Conservation (phyloP, 345 rosid species). For the Eucalyptus curtisii region DNA sequence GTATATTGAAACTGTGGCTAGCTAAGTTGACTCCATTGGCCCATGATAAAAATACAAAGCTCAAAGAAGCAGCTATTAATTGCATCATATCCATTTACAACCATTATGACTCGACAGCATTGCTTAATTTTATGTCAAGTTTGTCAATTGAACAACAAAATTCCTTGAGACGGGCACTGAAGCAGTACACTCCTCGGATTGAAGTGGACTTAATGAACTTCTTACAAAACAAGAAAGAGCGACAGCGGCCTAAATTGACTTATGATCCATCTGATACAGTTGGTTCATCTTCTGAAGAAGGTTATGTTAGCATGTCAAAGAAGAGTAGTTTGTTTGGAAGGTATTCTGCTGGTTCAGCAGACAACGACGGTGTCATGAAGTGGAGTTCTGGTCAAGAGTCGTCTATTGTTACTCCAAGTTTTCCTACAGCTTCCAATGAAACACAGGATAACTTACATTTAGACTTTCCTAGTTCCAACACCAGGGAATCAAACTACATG, state of each 20-base stretch:
- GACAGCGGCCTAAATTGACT: slow-evolving; percentile 73
- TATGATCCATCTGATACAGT: slow-evolving; percentile 86
- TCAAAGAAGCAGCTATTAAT: slow-evolving; percentile 86
- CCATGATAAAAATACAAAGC: slow-evolving; percentile 88
- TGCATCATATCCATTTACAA: slow-evolving; percentile 92
- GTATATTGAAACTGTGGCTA: slow-evolving; percentile 92
- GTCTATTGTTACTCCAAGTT: slow-evolving; percentile 20
- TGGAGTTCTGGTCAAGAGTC: slow-evolving; percentile 81
- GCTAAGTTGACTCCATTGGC: slow-evolving; percentile 79
- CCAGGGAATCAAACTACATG: slow-evolving; percentile 33
- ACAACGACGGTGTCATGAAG: slow-evolving; percentile 74
- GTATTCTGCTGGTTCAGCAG: slow-evolving; percentile 72
- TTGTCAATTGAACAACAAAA: slow-evolving; percentile 96
- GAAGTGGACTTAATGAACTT: slow-evolving; percentile 96
- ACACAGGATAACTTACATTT: slow-evolving; percentile 55
- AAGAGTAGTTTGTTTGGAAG: slow-evolving; percentile 68
- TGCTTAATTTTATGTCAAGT: slow-evolving; percentile 88
- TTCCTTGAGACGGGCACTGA: slow-evolving; percentile 84
- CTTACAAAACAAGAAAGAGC: slow-evolving; percentile 89
- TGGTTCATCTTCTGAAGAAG: slow-evolving; percentile 96
- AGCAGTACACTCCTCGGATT: slow-evolving; percentile 91
- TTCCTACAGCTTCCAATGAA: slow-evolving; percentile 46
- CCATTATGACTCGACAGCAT: slow-evolving; percentile 78
- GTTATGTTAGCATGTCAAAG: slow-evolving; percentile 50
- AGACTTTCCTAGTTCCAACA: slow-evolving; percentile 33